A percentile compares a stretch with the other conserved stretches of the same genome.
phyloP scores from a whole-genome alignment of 2,329 filamentous ascomycete genomes.

The Talaromyces sp. region DNA sequence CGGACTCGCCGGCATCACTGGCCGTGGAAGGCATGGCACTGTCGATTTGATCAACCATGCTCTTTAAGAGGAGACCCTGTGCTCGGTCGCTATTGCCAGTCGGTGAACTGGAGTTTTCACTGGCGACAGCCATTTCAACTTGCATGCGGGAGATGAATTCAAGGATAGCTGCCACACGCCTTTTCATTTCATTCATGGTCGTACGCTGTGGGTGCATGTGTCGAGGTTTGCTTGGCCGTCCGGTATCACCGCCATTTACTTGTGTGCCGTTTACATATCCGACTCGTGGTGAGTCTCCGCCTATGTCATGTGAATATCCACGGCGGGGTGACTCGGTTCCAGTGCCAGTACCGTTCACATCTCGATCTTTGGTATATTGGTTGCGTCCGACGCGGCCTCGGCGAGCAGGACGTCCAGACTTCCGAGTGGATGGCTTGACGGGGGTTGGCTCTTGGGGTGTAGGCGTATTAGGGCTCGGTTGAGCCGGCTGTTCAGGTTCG shows the following conservation, averaged over 20 bases:
- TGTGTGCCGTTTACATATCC: constrained; percentile 48
- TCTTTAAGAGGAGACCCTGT: constrained; percentile 37
- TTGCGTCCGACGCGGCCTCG: constrained; percentile 71
- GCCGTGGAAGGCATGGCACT: constrained; percentile 28
- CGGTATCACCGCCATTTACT: constrained; percentile 60
- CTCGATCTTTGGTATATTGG: constrained; percentile 79
- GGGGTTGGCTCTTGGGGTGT: constrained; percentile 41
- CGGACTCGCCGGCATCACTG: constrained; percentile 31
- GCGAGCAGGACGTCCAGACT: constrained; percentile 66
- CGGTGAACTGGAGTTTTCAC: constrained; percentile 48
- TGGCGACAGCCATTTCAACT: constrained; percentile 73
- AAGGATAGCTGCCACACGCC: constrained; percentile 78
- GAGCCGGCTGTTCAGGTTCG: constrained; percentile 41
- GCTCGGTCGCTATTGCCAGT: constrained; percentile 40
- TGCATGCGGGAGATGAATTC: constrained; percentile 90
- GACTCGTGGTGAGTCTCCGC: constrained; percentile 41
- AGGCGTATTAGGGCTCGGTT: constrained; percentile 47
- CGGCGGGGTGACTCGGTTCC: constrained; percentile 48
- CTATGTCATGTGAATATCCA: constrained; percentile 43
- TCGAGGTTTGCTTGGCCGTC: constrained; percentile 63
- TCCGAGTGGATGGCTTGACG: constrained; percentile 56
- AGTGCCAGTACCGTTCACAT: constrained; percentile 59
- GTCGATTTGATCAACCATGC: constrained; percentile 40
- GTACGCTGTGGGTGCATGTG: constrained; percentile 61
- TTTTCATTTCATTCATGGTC: constrained; percentile 85